Conservation (phyloP, 169 alveolate species). For the Condylostoma magnum region DNA sequence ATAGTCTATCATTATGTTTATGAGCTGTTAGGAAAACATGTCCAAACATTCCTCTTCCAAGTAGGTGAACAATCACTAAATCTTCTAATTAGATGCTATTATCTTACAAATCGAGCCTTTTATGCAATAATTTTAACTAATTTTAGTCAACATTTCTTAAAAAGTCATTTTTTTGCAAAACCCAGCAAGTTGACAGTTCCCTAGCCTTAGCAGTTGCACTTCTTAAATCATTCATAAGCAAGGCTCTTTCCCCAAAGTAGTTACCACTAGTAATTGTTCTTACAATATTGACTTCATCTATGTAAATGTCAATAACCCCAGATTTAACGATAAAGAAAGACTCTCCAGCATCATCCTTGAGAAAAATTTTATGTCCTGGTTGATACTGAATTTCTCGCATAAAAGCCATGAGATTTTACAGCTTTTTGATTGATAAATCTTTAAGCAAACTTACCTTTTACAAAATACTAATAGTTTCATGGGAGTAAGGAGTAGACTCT, state of each 20-base stretch:
- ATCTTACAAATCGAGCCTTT: neutral
- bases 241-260: slow-evolving; percentile 92
- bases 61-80: neutral
- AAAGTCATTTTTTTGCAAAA: neutral
- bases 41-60: slow-evolving; percentile 6
- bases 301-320: slow-evolving; percentile 22
- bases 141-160: neutral
- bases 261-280: slow-evolving; percentile 71
- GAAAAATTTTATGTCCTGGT: neutral
- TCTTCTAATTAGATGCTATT: neutral
- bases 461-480: neutral
- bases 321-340: slow-evolving; percentile 10
- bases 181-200: neutral
- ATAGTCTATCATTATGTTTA: neutral
- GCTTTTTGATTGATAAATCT: neutral
- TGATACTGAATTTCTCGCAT: neutral
- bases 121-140: neutral
- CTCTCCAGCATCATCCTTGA: slow-evolving; percentile 16
- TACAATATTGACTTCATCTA: neutral
- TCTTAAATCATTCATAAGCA: slow-evolving; percentile 90
- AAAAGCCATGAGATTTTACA: neutral
- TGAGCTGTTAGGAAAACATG: neutral
- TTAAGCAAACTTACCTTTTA: slow-evolving; percentile 6
- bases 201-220: slow-evolving; percentile 90
- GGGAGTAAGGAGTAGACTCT: slow-evolving; percentile 52